phyloP scores from a whole-genome alignment of 1,284 basidiomycete species.

The Xanthoconium separans region DNA sequence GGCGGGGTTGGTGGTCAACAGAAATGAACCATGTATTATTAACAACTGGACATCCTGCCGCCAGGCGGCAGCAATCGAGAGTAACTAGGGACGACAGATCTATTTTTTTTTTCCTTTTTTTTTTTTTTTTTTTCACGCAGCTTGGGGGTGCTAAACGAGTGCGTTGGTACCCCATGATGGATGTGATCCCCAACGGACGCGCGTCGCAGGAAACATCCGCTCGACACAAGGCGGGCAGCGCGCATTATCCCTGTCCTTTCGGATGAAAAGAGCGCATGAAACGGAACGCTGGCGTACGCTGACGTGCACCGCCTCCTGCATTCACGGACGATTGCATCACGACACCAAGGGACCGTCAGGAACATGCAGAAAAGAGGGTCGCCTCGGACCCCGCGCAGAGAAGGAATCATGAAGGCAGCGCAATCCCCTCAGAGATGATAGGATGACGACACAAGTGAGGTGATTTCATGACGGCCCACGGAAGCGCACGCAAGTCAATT shows the following conservation, averaged over 20 bases:
- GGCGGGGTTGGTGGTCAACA: background rate
- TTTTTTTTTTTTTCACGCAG: background rate
- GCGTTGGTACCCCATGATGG: background rate
- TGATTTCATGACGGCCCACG: slow-evolving; percentile 19
- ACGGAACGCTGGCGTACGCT: slow-evolving; percentile 5
- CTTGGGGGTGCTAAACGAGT: background rate
- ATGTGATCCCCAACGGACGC: background rate
- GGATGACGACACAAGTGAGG: slow-evolving; percentile 27
- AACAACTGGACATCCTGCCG: slow-evolving; percentile 10
- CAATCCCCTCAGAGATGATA: background rate
- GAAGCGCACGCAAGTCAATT: slow-evolving; percentile 7
- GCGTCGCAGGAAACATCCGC: background rate
- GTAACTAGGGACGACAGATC: background rate
- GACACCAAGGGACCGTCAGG: slow-evolving; percentile 25
- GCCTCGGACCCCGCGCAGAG: slow-evolving; percentile 35
- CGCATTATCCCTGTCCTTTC: slow-evolving; percentile 16
- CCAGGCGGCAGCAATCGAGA: slow-evolving; percentile 4
- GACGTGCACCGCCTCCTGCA: slow-evolving; percentile 20
- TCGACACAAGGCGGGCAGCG: background rate
- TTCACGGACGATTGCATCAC: slow-evolving; percentile 27
- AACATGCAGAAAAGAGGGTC: slow-evolving; percentile 21
- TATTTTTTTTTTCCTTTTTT: too few species aligned
- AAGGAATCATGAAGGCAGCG: slow-evolving; percentile 3
- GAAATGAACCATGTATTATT: slow-evolving; percentile 15
- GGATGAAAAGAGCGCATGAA: background rate